Evolutionary conservation across 805 yeast species (phyloP), one percentile per base, ranked within the genome.

Genomic region (Sugiyamaella chiloensis): DNA sequence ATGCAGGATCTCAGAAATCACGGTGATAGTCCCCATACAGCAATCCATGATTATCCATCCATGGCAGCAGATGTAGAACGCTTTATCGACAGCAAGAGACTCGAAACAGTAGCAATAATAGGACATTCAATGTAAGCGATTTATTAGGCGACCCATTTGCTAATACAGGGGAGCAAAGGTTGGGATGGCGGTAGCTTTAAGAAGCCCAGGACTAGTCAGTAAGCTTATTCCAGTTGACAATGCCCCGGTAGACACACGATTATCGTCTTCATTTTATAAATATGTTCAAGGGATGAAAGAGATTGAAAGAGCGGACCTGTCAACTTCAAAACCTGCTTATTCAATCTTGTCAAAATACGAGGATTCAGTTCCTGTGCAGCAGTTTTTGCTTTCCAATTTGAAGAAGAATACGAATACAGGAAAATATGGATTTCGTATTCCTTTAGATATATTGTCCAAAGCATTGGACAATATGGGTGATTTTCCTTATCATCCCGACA

Each of bases 11-110:
- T 90, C 50, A 72, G 99, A 52, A 90, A 93, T 65, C 96, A 90
- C 62, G 99, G 99, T 1, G 80, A 75, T n/a, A 86, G 96, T 1
- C 96, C 96, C 1, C 95, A 85, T 57, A 61, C 59, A n/a, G 60
- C 64, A 0, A 68, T 84, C 24, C 87, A 86, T 58, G 90, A 85
- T 60, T 90, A 90, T 64, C 83, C 85, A 1, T 71, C 90, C 1
- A 70, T 91, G 69, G 84, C 96, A 0, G 82, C 86, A 0, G 99
- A 91, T 63, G 88, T 91, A n/a, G 88, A 82, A 55, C 58, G 67
- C 16, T 91, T 89, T 60, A 75, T 90, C 8, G 77, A 76, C 2
- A 70, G 74, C 6, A 42, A 52, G 32, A 55, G 64, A 2, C 56
- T 73, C 39, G 55, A 61, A 20, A 46, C 62, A 52, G 48, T 69